Evolutionary conservation across 257 asterid genomes (phyloP), one percentile per base, ranked within the genome.

Genomic region (Solanum okadae): DNA sequence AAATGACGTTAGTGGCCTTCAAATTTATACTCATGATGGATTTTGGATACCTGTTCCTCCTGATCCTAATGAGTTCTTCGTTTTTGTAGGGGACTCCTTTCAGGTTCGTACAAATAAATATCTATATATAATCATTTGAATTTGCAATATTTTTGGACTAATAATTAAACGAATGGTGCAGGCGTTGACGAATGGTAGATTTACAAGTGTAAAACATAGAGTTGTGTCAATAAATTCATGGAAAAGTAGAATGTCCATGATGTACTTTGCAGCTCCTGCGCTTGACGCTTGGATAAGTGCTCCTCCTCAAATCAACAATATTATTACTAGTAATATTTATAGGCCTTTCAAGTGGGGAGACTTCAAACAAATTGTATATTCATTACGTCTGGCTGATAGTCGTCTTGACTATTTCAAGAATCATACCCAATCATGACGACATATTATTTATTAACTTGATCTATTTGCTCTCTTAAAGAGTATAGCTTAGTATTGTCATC

Each of bases 1-100:
- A 85, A 96, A 96, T 89, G 91, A 94, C 31, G 98, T 95, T 10
- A 93, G 89, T 2, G 98, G 98, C 8, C 97, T 96, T n/a, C 96
- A 96, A 40, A 93, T 96, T 8, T 77, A 89, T 88, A 87, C 96
- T 2, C 90, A 35, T 0, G 94, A 93, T 6, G 96, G 96, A 3
- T 42, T 90, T 6, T 96, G 98, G 98, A 75, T 95, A 5, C 91
- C 98, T 0, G 90, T 96, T 40, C 94, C 93, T 20, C 96, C 97
- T 0, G 94, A 94, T 12, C 91, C 96, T 0, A 88, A 89, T 5
- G 94, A 91, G 20, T 91, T 96, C 10, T 95, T 94, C 15, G 94
- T 96, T 1, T 94, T 96, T 1, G 96, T 96, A 0, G 98, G 98
- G 1, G 98, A 95, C 15, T 94, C 94, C 11, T 92, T 95, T 68